Evolutionary conservation across 2,329 filamentous ascomycete species (phyloP).

Genomic region (Pseudogymnoascus sp.): DNA sequence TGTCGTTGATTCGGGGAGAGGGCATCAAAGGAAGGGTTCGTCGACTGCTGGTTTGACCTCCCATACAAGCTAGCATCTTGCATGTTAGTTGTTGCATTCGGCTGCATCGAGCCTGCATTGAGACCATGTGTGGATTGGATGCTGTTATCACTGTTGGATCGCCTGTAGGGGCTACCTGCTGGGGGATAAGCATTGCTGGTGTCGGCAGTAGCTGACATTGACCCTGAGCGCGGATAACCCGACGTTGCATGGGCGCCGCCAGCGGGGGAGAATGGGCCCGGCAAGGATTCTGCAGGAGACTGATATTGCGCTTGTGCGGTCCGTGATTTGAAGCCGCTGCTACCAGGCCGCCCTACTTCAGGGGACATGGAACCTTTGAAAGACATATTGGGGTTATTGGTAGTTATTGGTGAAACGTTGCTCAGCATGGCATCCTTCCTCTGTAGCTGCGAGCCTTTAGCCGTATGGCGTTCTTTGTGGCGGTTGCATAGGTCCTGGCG

Average conservation of each 20-base stretch:
- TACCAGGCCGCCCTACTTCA: conserved; percentile 24
- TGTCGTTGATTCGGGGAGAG: conserved; percentile 24
- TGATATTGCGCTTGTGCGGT: conserved; percentile 26
- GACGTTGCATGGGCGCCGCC: conserved; percentile 24
- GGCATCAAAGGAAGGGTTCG: not conserved
- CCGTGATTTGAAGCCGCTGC: conserved; percentile 21
- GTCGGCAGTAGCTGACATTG: conserved; percentile 22
- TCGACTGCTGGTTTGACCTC: not conserved
- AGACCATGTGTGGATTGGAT: conserved; percentile 20
- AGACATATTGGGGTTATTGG: not conserved
- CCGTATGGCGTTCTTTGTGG: conserved; percentile 72
- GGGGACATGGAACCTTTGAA: conserved; percentile 25
- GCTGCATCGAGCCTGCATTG: not conserved
- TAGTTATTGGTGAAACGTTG: conserved; percentile 34
- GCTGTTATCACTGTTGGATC: conserved; percentile 26
- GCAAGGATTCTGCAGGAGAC: conserved; percentile 25
- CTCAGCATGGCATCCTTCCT: conserved; percentile 61
- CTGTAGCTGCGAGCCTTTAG: conserved; percentile 68
- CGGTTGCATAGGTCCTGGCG: conserved; percentile 86
- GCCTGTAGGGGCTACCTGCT: conserved; percentile 20
- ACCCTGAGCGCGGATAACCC: conserved; percentile 22
- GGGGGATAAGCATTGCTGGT: conserved; percentile 17
- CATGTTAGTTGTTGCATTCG: not conserved
- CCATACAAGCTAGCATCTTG: conserved; percentile 26
- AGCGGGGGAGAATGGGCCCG: conserved; percentile 25